Base-by-base conservation (phyloP, 2,329 filamentous ascomycete genomes). In the Herpotrichia juniperi region DNA sequence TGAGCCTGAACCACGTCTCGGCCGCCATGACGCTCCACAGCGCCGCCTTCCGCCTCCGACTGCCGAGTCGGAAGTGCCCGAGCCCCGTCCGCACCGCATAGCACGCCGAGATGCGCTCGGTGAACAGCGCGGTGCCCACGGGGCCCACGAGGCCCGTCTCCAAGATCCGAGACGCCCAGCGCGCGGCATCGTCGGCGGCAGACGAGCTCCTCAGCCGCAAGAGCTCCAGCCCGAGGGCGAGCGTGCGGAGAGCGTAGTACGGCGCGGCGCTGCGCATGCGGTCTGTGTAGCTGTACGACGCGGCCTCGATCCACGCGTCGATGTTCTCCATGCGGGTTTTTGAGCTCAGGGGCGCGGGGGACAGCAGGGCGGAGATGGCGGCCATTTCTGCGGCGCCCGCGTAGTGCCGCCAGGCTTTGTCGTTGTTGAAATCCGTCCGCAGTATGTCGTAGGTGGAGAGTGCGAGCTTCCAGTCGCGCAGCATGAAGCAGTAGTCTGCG, bases 371-470 rank as follows among this genome's bases (percentile, higher is more conserved):
- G 64, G 90, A 91, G 11, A 97, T 78, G 4, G 91, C 93, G 25
- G 90, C 88, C 93, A 99, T 97, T 78, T 99, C 94, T 71, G 96
- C 93, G 1, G 90, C 89, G 3, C 90, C 93, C 0, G 94, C 94
- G 69, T 97, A 91, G 67, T 97, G 90, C 63, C 86, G 91, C 94
- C 94, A 99, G 1, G 94, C 96, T 73, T 97, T 97, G 71, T 97
- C 93, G 69, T 94, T 94, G 67, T 86, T 87, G 72, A 93, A 99
- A 71, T 99, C 96, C 7, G 87, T 84, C 47, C 91, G 86, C 8
- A 99, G 77, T 4, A 99, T 83, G 51, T 99, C 93, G 70, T 97
- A 99, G 0, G 91, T 96, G 11, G 89, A 92, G 62, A 94, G 85
- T 9, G 94, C 91, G 30, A 99, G 79, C 74, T 96, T 97, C 86